A percentile compares a stretch with the other conserved stretches of the same genome.
Evolutionary conservation across 2,329 filamentous ascomycete genomes (phyloP).

Genomic region (Chaetothyriales sp.): DNA sequence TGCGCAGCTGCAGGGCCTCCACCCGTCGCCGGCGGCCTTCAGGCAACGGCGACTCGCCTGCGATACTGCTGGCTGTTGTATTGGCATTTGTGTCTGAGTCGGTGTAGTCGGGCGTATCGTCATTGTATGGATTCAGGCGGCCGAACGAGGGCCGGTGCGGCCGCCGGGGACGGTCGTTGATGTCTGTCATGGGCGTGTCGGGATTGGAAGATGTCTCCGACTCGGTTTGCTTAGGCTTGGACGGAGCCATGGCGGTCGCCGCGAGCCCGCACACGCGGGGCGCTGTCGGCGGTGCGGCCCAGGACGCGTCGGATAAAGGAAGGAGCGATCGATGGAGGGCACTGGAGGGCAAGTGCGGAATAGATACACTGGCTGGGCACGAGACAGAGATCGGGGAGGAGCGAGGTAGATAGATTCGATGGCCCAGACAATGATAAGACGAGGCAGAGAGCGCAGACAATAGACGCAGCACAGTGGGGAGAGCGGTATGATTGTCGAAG

Average conservation of each 20-base stretch:
- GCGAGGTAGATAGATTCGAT: background rate
- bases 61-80: constrained; percentile 67
- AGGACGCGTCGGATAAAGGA: background rate
- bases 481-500: background rate
- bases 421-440: background rate
- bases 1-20: constrained; percentile 75
- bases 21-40: constrained; percentile 77
- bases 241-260: constrained; percentile 26
- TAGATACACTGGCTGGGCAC: background rate
- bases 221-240: constrained; percentile 20
- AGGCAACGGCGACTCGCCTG: constrained; percentile 48
- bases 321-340: background rate
- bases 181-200: constrained; percentile 34
- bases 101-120: constrained; percentile 50
- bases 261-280: constrained; percentile 8
- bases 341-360: background rate
- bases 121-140: constrained; percentile 25
- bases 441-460: background rate
- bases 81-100: constrained; percentile 53
- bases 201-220: constrained; percentile 29
- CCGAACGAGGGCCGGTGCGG: constrained; percentile 17
- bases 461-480: background rate
- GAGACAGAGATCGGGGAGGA: too few relatives aligned
- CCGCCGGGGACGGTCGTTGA: constrained; percentile 20
- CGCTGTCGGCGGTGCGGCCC: constrained; percentile 7